These are phyloP conservation scores for Gentiana dahurica DNA, from an alignment of 257 asterid genomes.

Conservation along the genomic window DNA sequence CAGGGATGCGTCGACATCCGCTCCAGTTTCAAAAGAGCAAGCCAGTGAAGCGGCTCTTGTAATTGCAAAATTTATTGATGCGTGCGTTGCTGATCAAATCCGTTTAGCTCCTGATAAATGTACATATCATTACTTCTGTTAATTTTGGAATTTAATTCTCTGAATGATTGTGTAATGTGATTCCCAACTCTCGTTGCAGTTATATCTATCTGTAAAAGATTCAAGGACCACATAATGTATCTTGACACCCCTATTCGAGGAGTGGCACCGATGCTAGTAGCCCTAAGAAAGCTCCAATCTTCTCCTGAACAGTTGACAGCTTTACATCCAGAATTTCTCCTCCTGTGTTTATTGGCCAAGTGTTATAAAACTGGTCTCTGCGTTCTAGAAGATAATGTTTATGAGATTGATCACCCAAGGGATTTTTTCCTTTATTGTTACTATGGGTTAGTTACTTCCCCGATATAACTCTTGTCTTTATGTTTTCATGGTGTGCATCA, in stretches of 20 bases:
- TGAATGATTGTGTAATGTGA: slow-evolving; percentile 7
- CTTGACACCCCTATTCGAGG: slow-evolving; percentile 77
- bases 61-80: slow-evolving; percentile 56
- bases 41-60: slow-evolving; percentile 40
- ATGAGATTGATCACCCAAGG: slow-evolving; percentile 83
- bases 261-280: slow-evolving; percentile 70
- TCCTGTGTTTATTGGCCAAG: slow-evolving; percentile 71
- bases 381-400: slow-evolving; percentile 56
- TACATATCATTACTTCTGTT: slow-evolving; percentile 13
- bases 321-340: slow-evolving; percentile 83
- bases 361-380: slow-evolving; percentile 69
- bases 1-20: slow-evolving; percentile 68
- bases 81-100: slow-evolving; percentile 65
- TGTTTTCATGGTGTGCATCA: neutral
- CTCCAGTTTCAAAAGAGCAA: slow-evolving; percentile 46
- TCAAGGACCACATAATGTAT: slow-evolving; percentile 60
- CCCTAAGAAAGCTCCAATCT: slow-evolving; percentile 57
- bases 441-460: slow-evolving; percentile 55
- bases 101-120: slow-evolving; percentile 83
- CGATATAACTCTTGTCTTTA: neutral
- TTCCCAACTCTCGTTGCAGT: slow-evolving; percentile 41
- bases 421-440: slow-evolving; percentile 83
- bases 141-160: neutral
- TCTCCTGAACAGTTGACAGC: slow-evolving; percentile 77
- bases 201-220: slow-evolving; percentile 66